Evolutionary conservation across 805 yeast genomes (phyloP).

Genomic region (Yueomyces sinensis): DNA sequence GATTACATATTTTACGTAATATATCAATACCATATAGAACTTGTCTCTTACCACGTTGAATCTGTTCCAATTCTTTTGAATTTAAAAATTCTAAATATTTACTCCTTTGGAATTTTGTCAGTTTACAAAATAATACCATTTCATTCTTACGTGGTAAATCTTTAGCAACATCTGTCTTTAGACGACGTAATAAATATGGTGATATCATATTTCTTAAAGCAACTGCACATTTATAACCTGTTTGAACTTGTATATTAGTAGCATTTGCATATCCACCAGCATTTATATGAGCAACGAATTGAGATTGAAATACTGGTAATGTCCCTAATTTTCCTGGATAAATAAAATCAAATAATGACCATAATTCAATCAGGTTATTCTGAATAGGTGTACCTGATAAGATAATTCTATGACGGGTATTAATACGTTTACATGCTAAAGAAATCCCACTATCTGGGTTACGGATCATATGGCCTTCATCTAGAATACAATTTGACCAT

Average conservation of each 20-base stretch:
- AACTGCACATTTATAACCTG: conserved; percentile 93
- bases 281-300: conserved; percentile 85
- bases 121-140: conserved; percentile 82
- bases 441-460: conserved; percentile 89
- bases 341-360: conserved; percentile 92
- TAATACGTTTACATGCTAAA: conserved; percentile 68
- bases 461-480: conserved; percentile 94
- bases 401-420: conserved; percentile 75
- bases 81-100: conserved; percentile 63
- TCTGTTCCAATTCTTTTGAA: conserved; percentile 62
- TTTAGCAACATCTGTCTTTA: conserved; percentile 88
- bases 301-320: conserved; percentile 84
- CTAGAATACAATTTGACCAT: conserved; percentile 88
- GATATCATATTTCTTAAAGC: conserved; percentile 76
- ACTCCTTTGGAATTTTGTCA: conserved; percentile 63
- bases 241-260: conserved; percentile 85
- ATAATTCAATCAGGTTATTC: conserved; percentile 78
- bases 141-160: conserved; percentile 90
- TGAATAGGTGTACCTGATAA: conserved; percentile 96
- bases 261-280: conserved; percentile 99
- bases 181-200: conserved; percentile 76
- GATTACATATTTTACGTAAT: conserved; percentile 85
- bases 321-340: conserved; percentile 94
- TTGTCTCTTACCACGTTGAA: conserved; percentile 62
- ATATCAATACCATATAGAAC: conserved; percentile 84